These are phyloP conservation scores for Ogataea paradorogensis DNA, from an alignment of 805 yeast genomes.

Conservation along the genomic window DNA sequence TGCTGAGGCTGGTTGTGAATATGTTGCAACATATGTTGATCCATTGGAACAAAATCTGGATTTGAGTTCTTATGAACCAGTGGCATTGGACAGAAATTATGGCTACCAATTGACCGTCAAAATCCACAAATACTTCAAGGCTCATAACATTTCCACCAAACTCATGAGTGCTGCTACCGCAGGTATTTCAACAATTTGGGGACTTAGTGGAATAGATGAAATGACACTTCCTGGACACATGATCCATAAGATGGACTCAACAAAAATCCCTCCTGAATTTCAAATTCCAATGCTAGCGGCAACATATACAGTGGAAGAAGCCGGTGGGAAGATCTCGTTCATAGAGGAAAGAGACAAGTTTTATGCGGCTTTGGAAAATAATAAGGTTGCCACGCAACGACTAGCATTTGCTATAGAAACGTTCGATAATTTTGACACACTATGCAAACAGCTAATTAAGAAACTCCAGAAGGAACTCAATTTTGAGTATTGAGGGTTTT, in stretches of 20 bases:
- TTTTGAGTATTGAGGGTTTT: neutral
- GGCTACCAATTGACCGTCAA: constrained; percentile 27
- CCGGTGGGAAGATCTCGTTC: constrained; percentile 8
- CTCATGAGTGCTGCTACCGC: constrained; percentile 33
- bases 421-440: constrained; percentile 13
- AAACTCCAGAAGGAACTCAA: neutral
- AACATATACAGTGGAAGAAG: constrained; percentile 16
- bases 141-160: constrained; percentile 26
- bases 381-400: constrained; percentile 13
- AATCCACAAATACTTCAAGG: constrained; percentile 33
- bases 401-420: constrained; percentile 14
- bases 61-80: constrained; percentile 18
- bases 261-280: constrained; percentile 26
- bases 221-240: constrained; percentile 30
- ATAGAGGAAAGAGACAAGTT: neutral
- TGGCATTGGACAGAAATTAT: constrained; percentile 23
- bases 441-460: neutral
- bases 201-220: constrained; percentile 33
- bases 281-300: constrained; percentile 10
- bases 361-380: neutral
- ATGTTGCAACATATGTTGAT: constrained; percentile 34
- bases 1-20: constrained; percentile 34
- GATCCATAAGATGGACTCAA: constrained; percentile 22
- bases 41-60: constrained; percentile 27
- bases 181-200: constrained; percentile 25